Conservation (phyloP, 148 eudicot genomes). For the Diospyros kaki region DNA sequence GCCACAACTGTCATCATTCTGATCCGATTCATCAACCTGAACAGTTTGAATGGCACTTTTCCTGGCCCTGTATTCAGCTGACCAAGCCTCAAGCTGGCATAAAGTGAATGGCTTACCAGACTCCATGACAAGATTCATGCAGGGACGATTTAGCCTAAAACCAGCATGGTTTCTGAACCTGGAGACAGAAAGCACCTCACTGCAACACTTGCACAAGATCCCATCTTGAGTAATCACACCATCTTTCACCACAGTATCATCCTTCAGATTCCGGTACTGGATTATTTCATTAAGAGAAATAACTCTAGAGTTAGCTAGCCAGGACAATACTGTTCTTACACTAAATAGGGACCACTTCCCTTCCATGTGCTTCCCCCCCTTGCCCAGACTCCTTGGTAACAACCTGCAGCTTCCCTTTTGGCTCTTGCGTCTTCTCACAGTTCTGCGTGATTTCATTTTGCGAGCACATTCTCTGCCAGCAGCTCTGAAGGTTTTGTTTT, state of each 20-base stretch:
- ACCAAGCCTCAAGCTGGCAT: slow-evolving; percentile 98
- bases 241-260: slow-evolving; percentile 64
- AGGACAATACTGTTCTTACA: slow-evolving; percentile 67
- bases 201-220: slow-evolving; percentile 74
- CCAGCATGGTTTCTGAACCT: slow-evolving; percentile 80
- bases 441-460: slow-evolving; percentile 23
- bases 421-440: slow-evolving; percentile 55
- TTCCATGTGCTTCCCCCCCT: slow-evolving; percentile 54
- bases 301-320: slow-evolving; percentile 63
- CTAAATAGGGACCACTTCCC: slow-evolving; percentile 47
- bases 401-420: slow-evolving; percentile 80
- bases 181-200: slow-evolving; percentile 54
- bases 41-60: slow-evolving; percentile 42
- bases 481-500: slow-evolving; percentile 41
- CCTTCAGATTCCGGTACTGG: slow-evolving; percentile 60
- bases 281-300: slow-evolving; percentile 57
- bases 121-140: slow-evolving; percentile 78
- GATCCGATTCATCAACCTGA: slow-evolving; percentile 54
- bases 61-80: slow-evolving; percentile 82
- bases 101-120: slow-evolving; percentile 73
- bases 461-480: slow-evolving; percentile 24
- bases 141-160: slow-evolving; percentile 51
- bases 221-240: slow-evolving; percentile 73
- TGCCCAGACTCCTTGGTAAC: slow-evolving; percentile 62
- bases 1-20: slow-evolving; percentile 95